These are phyloP conservation scores for Metschnikowia arizonensis DNA, from an alignment of 805 yeast genomes.

Conservation along the genomic window DNA sequence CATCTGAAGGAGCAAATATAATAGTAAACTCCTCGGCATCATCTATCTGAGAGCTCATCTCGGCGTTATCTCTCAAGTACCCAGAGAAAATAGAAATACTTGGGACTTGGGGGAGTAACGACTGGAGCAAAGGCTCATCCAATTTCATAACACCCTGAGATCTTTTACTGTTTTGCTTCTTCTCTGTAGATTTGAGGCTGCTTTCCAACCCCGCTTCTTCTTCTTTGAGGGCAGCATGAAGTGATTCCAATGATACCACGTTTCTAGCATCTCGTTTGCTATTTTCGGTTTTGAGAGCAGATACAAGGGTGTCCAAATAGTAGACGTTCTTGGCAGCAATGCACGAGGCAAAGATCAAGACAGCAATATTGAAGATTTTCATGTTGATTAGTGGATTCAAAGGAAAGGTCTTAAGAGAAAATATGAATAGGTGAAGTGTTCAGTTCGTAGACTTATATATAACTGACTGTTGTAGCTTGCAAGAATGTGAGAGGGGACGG, in stretches of 20 bases:
- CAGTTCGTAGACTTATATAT: background rate
- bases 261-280: constrained; percentile 21
- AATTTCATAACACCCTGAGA: constrained; percentile 11
- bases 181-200: background rate
- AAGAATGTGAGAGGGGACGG: constrained; percentile 3
- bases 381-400: constrained; percentile 1
- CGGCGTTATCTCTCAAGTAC: constrained; percentile 62
- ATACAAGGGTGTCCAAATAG: constrained; percentile 14
- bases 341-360: constrained; percentile 15
- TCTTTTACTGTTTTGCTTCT: background rate
- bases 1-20: constrained; percentile 69
- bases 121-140: constrained; percentile 25
- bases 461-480: background rate
- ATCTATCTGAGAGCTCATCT: constrained; percentile 47
- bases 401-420: background rate
- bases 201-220: background rate
- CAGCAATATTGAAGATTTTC: constrained; percentile 14
- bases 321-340: constrained; percentile 17
- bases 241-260: constrained; percentile 15
- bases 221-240: constrained; percentile 10
- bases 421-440: background rate
- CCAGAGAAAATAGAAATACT: constrained; percentile 59
- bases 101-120: constrained; percentile 34
- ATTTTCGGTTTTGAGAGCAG: constrained; percentile 9
- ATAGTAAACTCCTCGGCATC: constrained; percentile 39